Percentiles rank a stretch among this genome's conserved stretches.
phyloP scores from a whole-genome alignment of 2,329 filamentous ascomycete genomes.

The Escovopsis sp. region DNA sequence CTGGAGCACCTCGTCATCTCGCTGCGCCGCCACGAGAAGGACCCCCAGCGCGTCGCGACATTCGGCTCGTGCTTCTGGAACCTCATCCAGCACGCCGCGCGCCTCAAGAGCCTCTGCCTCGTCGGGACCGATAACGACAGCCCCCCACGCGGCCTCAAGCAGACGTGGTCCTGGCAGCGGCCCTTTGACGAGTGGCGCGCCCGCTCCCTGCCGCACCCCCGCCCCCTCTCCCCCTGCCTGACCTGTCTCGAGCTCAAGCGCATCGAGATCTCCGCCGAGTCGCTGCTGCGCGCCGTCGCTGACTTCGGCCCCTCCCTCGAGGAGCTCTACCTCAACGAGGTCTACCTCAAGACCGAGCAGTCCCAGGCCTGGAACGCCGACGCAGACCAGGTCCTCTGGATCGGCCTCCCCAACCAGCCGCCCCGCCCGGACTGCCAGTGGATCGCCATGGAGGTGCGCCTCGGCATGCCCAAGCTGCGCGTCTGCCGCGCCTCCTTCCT shows the following conservation, averaged over 20 bases:
- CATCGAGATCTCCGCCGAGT: constrained; percentile 23
- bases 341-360: constrained; percentile 29
- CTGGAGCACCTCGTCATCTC: constrained; percentile 33
- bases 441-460: constrained; percentile 28
- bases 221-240: constrained; percentile 22
- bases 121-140: constrained; percentile 28
- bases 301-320: constrained; percentile 24
- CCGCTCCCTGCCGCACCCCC: constrained; percentile 23
- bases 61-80: constrained; percentile 36
- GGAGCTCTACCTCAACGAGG: constrained; percentile 31
- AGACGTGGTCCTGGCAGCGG: constrained; percentile 22
- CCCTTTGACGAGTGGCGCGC: constrained; percentile 25
- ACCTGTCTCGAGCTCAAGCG: constrained; percentile 29
- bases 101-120: constrained; percentile 32
- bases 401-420: constrained; percentile 29
- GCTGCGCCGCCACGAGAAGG: constrained; percentile 29
- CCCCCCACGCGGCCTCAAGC: constrained; percentile 21
- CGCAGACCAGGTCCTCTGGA: constrained; percentile 25
- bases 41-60: constrained; percentile 17
- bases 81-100: constrained; percentile 29
- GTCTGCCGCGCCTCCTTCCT: constrained; percentile 30
- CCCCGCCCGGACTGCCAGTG: constrained; percentile 23
- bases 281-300: constrained; percentile 19
- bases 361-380: constrained; percentile 17
- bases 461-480: constrained; percentile 19